Evolutionary conservation across 768 basidiomycete genomes (phyloP).

Genomic region (Tricholoma furcatifolium): DNA sequence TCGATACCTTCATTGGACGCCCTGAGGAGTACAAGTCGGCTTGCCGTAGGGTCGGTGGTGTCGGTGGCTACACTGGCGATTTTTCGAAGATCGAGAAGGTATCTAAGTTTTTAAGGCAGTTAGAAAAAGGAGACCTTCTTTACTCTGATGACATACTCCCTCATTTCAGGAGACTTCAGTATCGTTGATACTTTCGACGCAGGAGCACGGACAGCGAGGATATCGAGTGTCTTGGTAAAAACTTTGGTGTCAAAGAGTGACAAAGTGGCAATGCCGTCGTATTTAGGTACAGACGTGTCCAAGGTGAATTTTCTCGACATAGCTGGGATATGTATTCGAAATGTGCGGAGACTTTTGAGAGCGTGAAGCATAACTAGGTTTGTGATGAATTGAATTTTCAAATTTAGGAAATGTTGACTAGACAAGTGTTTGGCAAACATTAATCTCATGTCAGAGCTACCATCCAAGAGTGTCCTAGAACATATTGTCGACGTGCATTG

Average conservation of each 20-base stretch:
- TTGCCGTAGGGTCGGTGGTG: conserved; percentile 42
- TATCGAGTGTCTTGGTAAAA: conserved; percentile 64
- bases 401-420: conserved; percentile 1
- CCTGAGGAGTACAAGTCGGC: conserved; percentile 67
- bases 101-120: conserved; percentile 32
- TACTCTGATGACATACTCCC: conserved; percentile 42
- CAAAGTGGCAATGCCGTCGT: conserved; percentile 46
- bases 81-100: conserved; percentile 68
- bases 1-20: conserved; percentile 58
- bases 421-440: neutral
- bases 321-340: conserved; percentile 5
- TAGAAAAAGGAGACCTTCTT: conserved; percentile 1
- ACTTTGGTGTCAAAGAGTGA: conserved; percentile 53
- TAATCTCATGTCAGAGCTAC: conserved; percentile 15
- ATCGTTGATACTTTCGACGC: conserved; percentile 53
- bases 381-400: neutral
- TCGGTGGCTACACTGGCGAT: conserved; percentile 57
- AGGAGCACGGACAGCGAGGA: conserved; percentile 67
- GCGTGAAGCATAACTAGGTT: neutral
- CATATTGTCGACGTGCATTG: conserved; percentile 89
- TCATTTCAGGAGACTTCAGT: conserved; percentile 56
- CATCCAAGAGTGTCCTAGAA: conserved; percentile 44
- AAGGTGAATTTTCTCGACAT: conserved; percentile 38
- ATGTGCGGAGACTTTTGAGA: neutral
- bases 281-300: conserved; percentile 39